phyloP scores from a whole-genome alignment of 2,329 filamentous ascomycete species.

The Cladophialophora carrionii region DNA sequence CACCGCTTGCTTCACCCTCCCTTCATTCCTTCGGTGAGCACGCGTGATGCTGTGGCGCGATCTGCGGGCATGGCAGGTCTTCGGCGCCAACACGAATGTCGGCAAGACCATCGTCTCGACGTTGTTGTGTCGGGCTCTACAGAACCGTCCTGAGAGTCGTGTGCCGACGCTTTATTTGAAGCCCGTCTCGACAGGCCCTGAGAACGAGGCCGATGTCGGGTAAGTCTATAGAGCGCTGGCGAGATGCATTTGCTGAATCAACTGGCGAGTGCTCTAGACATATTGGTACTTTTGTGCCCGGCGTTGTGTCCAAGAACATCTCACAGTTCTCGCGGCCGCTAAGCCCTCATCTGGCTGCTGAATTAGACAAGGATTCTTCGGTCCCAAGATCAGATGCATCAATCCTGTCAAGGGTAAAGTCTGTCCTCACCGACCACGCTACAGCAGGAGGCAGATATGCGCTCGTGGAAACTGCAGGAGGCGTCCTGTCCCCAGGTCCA shows the following conservation, averaged over 20 bases:
- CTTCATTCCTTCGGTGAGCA: not conserved
- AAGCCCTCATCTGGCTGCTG: constrained; percentile 76
- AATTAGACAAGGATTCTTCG: constrained; percentile 31
- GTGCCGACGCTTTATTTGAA: constrained; percentile 70
- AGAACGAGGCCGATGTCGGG: constrained; percentile 71
- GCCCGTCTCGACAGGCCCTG: constrained; percentile 76
- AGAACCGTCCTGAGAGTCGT: constrained; percentile 48
- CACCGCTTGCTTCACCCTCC: not conserved
- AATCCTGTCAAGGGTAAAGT: constrained; percentile 56
- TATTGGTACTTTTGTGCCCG: constrained; percentile 61
- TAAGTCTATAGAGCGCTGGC: constrained; percentile 43
- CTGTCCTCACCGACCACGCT: constrained; percentile 45
- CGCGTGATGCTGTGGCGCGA: constrained; percentile 59
- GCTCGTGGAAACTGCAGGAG: constrained; percentile 79
- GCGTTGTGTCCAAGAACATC: constrained; percentile 63
- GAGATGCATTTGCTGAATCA: constrained; percentile 14
- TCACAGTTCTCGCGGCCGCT: constrained; percentile 74
- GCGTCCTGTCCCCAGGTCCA: constrained; percentile 77
- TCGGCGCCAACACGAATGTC: constrained; percentile 81
- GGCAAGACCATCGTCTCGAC: constrained; percentile 83
- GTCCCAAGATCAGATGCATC: constrained; percentile 56
- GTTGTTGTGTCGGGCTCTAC: constrained; percentile 67
- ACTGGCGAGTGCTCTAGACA: constrained; percentile 55
- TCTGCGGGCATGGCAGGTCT: constrained; percentile 72
- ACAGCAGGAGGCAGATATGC: constrained; percentile 47